Evolutionary conservation across 345 rosid genomes (phyloP), one percentile per base, ranked within the genome.

Genomic region (sweet orange (Citrus sinensis)): DNA sequence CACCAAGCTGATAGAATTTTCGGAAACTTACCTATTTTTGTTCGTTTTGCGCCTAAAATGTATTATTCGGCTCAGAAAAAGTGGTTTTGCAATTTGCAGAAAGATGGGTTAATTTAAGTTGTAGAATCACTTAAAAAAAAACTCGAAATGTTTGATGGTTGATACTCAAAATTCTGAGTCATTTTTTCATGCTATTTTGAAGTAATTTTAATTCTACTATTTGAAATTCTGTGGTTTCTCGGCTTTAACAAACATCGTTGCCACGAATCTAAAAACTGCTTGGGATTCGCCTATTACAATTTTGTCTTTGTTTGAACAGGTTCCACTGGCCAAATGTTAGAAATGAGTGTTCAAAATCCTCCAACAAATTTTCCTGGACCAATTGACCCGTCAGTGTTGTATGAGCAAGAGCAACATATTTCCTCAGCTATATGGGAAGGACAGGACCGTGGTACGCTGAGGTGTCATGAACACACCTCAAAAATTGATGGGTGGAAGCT

Each of bases 401-500:
- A 88, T 74, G 91, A 90, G 76, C 91, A 90, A 88, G 93, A 87
- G 49, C 86, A 87, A 83, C 90, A 90, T 61, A 88, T 90, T 0
- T 88, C 93, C 8, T 87, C 91, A 19, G 91, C 88, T 24, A 83
- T 86, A 70, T 75, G 89, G 88, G 87, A 85, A 63, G 90, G 90
- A 75, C 78, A 87, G 91, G 97, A 92, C 74, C 86, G 97, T 35
- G 94, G 93, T 70, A 94, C 89, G 20, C 92, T 92, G 65, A 86
- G 94, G 80, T 92, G 93, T 71, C 97, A 90, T 30, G 97, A 89
- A 74, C 88, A 90, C 74, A 92, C 97, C 0, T 92, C 93, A 9
- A 88, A 91, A 74, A 86, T 92, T 42, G 90, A 89, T 71, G 93
- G 88, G 49, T 92, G 97, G 94, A 92, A 85, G 86, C 91, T 90